Evolutionary conservation across 1,284 basidiomycete genomes (phyloP).

Genomic region (Lentinula novae-zelandiae): DNA sequence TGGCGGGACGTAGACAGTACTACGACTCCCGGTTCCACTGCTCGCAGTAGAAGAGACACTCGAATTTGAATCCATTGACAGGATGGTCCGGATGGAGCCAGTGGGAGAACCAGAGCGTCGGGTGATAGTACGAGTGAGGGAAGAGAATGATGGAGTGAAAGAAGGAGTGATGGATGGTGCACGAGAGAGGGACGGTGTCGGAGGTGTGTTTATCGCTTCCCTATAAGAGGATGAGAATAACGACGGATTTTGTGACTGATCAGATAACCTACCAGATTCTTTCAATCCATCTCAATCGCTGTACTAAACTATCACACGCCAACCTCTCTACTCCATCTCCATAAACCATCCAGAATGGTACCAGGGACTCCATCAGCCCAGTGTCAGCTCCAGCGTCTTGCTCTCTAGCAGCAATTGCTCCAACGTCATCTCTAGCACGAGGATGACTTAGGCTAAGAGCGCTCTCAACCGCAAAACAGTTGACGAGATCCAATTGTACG

Average conservation of each 20-base stretch:
- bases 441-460: conserved; percentile 77
- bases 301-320: conserved; percentile 77
- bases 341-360: conserved; percentile 87
- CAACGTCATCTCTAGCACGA: conserved; percentile 76
- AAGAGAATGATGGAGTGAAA: conserved; percentile 10
- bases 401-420: conserved; percentile 70
- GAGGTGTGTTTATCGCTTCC: conserved; percentile 58
- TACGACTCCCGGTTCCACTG: conserved; percentile 48
- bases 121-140: conserved; percentile 4
- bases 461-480: conserved; percentile 79
- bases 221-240: conserved; percentile 31
- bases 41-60: conserved; percentile 20
- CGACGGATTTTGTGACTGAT: conserved; percentile 6
- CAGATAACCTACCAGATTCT: conserved; percentile 66
- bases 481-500: conserved; percentile 78
- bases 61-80: conserved; percentile 46
- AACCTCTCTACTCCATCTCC: conserved; percentile 83
- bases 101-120: conserved; percentile 55
- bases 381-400: conserved; percentile 45
- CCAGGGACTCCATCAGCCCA: conserved; percentile 65
- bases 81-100: conserved; percentile 69
- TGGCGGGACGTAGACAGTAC: conserved; percentile 70
- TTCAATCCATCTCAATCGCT: conserved; percentile 85
- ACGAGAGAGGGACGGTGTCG: conserved; percentile 25
- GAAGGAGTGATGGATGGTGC: conserved; percentile 22